Base-by-base conservation (phyloP, 495 filamentous ascomycete species). In the Penicillium egyptiacum region DNA sequence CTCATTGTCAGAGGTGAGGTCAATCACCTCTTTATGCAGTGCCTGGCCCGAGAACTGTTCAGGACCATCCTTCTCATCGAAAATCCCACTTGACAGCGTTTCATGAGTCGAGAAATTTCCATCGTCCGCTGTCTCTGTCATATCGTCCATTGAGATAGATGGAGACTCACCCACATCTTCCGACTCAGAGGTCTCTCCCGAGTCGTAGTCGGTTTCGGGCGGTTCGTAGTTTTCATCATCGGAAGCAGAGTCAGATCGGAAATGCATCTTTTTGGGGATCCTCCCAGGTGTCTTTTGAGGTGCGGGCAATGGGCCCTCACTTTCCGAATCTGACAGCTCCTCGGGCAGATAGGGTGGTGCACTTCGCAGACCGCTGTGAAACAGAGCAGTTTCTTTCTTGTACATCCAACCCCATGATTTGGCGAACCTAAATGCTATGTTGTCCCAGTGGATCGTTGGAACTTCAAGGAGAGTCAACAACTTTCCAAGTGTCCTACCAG, bases 381-480 rank as follows among this genome's bases (percentile, higher is more conserved):
- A 47, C 5, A 19, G 20, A n/a, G 11, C 4, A 1, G 8, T 28
- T 22, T 51, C 33, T 51, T 28, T 12, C 37, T 10, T 16, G 14
- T 26, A 3, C 10, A 19, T 40, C 52, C 52, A 54, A 16, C 42
- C 42, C 52, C 52, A 54, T 17, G 37, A n/a, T 1, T n/a, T 28
- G 10, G 26, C 41, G n/a, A 54, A 40, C 10, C 5, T 23, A 6
- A 16, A 20, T 33, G 52, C 40, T 1, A 54, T 1, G 12, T 54
- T 28, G 2, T n/a, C 33, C 26, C 52, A 45, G 10, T 54, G 16
- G 22, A 41, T 28, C 5, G 1, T 14, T 8, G 52, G 52, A 6
- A 54, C 19, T 45, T 35, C 19, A 4, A 54, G 49, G 7, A 40
- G 12, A 10, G 28, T 19, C 20, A 54, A 19, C 6, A 54, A 4